Evolutionary conservation across 2,329 filamentous ascomycete genomes (phyloP), one percentile per base, ranked within the genome.

Genomic region (Tothia fuscella): DNA sequence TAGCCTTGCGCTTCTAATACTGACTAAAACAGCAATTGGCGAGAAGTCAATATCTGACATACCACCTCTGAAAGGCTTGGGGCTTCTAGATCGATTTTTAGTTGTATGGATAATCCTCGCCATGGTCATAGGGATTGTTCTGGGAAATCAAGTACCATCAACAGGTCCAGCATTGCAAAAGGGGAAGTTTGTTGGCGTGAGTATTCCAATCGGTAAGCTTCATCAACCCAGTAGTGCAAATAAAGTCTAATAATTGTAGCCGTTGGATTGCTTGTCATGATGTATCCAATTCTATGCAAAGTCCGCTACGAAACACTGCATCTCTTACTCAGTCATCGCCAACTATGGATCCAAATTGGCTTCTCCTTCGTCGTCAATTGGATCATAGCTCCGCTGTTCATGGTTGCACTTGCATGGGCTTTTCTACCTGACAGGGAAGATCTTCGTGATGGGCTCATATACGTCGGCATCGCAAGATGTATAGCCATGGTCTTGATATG

Each of bases 271-370:
- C 68, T 93, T 1, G 78, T 93, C 31, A 93, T 93, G 85, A 93
- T 93, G 84, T 93, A 91, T 54, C 87, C 86, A 0, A 93, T 93
- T 46, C 66, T 93, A 0, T 93, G 84, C 70, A 91, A 91, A 58
- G 81, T 93, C 5, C 76, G 76, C 30, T 91, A 77, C 59, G 85
- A 93, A 57, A 73, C 74, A 0, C 62, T 93, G 7, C 82, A 86
- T 56, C 63, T 72, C 3, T 64, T 85, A 3, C 71, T 91, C 45
- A 57, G 63, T 2, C 66, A 76, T 3, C 67, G 67, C 3, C 65
- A 66, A 1, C 64, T 93, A 2, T 93, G 83, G 85, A 74, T 76
- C 38, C 85, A 93, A 57, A 74, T 93, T n/a, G 65, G 56, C 0
- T 83, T 93, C 51, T 87, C 81, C 44, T 59, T 93, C 3, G 49